Base-by-base conservation (phyloP, 2,329 filamentous ascomycete species). In the Monosporascus sp. region DNA sequence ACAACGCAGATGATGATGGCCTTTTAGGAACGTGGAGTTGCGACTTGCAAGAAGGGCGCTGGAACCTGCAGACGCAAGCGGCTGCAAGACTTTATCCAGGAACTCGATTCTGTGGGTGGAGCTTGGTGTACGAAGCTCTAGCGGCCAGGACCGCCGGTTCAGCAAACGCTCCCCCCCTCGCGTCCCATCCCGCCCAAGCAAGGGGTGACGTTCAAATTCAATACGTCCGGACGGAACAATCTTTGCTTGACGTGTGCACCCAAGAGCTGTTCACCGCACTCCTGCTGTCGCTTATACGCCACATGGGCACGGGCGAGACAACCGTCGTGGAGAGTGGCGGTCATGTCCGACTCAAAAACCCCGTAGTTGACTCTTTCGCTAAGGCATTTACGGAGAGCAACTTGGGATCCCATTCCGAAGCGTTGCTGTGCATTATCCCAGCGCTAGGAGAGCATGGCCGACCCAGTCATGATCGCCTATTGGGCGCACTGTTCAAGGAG, bases 191-290 rank as follows among this genome's bases (percentile, higher is more conserved):
- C 31, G 11, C 11, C 31, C 4, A 11, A 11, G 2, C 9, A 34
- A 14, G 31, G 31, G 31, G 9, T 1, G 31, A 20, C 9, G 18
- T 42, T 9, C 17, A 20, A 14, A 42, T 42, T 20, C 39, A 42
- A 20, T 42, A 20, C 39, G 39, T 24, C 39, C 5, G 18, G 6
- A 49, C 20, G 39, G 45, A 50, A n/a, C 22, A n/a, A 7, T 53
- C 56, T 5, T 49, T 60, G 3, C 48, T 59, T 17, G 53, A 59
- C 2, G 18, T 53, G 0, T 55, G 57, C 22, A 51, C 53, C n/a
- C 57, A 58, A 31, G 57, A 60, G 9, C 51, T 62, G 1, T 58
- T 59, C 24, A 52, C 47, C 3, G 39, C 20, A 20, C 17, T 42
- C 18, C 9, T 42, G 11, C 48, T 38, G 25, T 55, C 42, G 24